Evolutionary conservation across 23 red algal genomes (phyloP), one percentile per base, ranked within the genome.

Genomic region (Cyanidium caldarium): DNA sequence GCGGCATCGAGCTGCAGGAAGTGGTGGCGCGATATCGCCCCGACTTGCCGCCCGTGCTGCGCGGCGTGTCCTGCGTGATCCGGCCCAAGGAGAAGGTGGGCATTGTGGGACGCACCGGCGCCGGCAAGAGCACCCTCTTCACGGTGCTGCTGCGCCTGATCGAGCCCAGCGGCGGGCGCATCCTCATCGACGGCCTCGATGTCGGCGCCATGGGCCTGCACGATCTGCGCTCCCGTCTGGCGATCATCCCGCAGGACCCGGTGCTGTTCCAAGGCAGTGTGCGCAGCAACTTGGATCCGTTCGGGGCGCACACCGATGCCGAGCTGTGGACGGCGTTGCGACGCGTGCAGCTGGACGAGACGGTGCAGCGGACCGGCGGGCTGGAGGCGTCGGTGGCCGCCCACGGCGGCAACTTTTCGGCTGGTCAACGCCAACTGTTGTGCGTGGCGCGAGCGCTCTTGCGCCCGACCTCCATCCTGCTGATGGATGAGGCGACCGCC

Each of bases 81-180:
- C 33, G 57, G 2, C 68, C 78, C 15, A 77, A 77, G 7, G 77
- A 82, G 42, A 72, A 77, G 23, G 57, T 94, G 2, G 88, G 88
- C 20, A 82, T 86, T 69, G 81, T 86, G 34, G 88, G 88, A n/a
- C 41, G 88, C 2, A 94, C 88, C 35, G 88, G 88, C 26, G 88
- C 88, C 10, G 88, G 88, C 17, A 94, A 94, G 67, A 76, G 68
- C 31, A 76, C 76, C 35, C 78, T 84, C 2, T 73, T 94, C 35
- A 65, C 76, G 30, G 83, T 58, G 26, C 38, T 94, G 5, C 81
- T 94, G 40, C 68, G 88, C 39, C 35, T 94, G 0, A 69, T 78
- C 23, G 79, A 83, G 41, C 69, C 84, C 21, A 68, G 67, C 36
- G 46, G 66, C 14, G 88, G 88, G 28, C 51, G 34, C 21, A 86